These are phyloP conservation scores for Berberis vulgaris DNA, from an alignment of 164 flowering plant species.

Conservation along the genomic window DNA sequence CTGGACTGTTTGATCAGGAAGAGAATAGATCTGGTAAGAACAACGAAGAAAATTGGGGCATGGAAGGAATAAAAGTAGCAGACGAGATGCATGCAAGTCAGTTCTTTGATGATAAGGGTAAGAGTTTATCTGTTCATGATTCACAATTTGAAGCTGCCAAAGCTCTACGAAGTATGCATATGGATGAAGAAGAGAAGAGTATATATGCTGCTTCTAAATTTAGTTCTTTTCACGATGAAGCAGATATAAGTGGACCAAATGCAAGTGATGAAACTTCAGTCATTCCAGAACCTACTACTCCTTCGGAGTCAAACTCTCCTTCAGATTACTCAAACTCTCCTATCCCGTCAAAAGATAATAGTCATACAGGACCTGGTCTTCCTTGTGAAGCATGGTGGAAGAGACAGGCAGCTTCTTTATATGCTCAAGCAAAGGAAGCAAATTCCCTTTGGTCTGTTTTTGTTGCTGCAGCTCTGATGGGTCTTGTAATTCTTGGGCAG, in stretches of 20 bases:
- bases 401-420: slow-evolving; percentile 57
- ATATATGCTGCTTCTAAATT: slow-evolving; percentile 25
- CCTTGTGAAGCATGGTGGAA: slow-evolving; percentile 97
- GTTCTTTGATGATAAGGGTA: slow-evolving; percentile 37
- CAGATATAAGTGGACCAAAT: slow-evolving; percentile 20
- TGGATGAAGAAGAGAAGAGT: slow-evolving; percentile 43
- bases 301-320: slow-evolving; percentile 10
- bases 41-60: slow-evolving; percentile 31
- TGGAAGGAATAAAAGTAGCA: slow-evolving; percentile 25
- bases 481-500: slow-evolving; percentile 84
- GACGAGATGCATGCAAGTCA: slow-evolving; percentile 42
- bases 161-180: slow-evolving; percentile 27
- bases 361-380: slow-evolving; percentile 31
- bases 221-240: slow-evolving; percentile 19
- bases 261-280: slow-evolving; percentile 2
- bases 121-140: slow-evolving; percentile 20
- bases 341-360: slow-evolving; percentile 22
- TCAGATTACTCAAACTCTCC: slow-evolving; percentile 9
- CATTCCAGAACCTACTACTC: slow-evolving; percentile 6
- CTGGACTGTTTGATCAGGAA: slow-evolving; percentile 25
- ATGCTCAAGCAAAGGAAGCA: slow-evolving; percentile 73
- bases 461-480: slow-evolving; percentile 91
- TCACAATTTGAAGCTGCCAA: slow-evolving; percentile 32
- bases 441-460: slow-evolving; percentile 80
- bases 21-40: slow-evolving; percentile 28